These are phyloP conservation scores for Candida glaebosa DNA, from an alignment of 805 yeast genomes.

Conservation along the genomic window DNA sequence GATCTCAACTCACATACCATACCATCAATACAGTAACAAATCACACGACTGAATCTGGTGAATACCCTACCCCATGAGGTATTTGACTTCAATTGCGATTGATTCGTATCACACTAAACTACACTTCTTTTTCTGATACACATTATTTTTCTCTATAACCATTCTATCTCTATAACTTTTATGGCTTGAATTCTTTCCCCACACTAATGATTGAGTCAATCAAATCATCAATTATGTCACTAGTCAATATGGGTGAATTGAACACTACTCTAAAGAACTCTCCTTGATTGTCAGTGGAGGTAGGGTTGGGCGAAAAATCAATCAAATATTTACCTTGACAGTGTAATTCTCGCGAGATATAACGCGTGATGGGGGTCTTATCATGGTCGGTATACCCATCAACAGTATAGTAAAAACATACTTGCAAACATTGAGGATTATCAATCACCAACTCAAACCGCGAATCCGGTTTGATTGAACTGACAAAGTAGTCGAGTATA, in stretches of 20 bases:
- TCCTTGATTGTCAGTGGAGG: constrained; percentile 49
- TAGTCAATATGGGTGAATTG: constrained; percentile 58
- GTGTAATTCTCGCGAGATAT: constrained; percentile 59
- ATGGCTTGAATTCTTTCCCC: background rate
- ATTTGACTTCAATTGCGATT: too few species aligned
- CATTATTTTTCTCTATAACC: background rate
- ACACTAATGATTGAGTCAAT: constrained; percentile 23
- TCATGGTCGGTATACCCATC: constrained; percentile 21
- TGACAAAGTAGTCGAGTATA: constrained; percentile 60
- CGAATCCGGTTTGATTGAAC: constrained; percentile 28
- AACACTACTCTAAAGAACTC: constrained; percentile 85
- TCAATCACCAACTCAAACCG: constrained; percentile 52
- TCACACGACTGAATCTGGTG: background rate
- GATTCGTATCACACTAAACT: too few species aligned
- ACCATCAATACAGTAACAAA: background rate
- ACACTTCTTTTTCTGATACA: background rate
- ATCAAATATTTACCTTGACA: constrained; percentile 63
- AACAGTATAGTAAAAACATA: constrained; percentile 73
- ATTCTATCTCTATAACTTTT: background rate
- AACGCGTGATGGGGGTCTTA: constrained; percentile 57
- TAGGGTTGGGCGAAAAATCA: constrained; percentile 71
- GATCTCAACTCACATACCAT: background rate
- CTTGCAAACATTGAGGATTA: constrained; percentile 78
- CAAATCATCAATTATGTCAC: constrained; percentile 32
- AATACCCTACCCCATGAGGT: too few species aligned